Evolutionary conservation across 2,329 filamentous ascomycete genomes (phyloP), one percentile per base, ranked within the genome.

Genomic region (Reticulascus tulasneorum): DNA sequence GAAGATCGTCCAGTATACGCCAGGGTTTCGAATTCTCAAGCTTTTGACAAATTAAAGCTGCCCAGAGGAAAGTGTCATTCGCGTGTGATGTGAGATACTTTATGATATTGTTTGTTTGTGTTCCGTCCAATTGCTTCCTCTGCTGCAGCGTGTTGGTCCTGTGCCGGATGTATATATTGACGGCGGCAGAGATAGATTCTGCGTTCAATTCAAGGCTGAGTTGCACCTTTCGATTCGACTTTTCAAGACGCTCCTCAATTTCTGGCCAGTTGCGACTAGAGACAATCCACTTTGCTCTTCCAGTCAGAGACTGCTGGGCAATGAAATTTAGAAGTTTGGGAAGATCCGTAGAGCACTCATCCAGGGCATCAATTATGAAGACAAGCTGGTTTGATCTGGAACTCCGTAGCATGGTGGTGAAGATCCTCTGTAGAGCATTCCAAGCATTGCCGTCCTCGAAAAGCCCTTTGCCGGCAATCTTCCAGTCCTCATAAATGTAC

Each of bases 241-340:
- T n/a, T n/a, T n/a, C n/a, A n/a, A n/a, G n/a, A n/a, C n/a, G 7
- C 29, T 56, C 41, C 36, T 67, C 49, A 30, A 72, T 67, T 4
- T 51, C 41, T 0, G 37, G 44, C 49, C 40, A 51, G 23, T 69
- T 67, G 6, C 67, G 66, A 35, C 67, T 71, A 0, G 63, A 64
- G 0, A 67, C 38, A 20, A 73, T 40, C 63, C 63, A 72, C 44
- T 67, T 72, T 4, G 59, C 47, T 4, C 41, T 38, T 19, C 47
- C 52, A 2, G 29, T 42, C 15, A 19, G 15, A 28, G 28, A 40
- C 23, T n/a, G 9, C n/a, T 35, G n/a, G 6, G 13, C 7, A 32
- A 69, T 56, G 13, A 66, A 44, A 1, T 56, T 31, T 13, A 71
- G 46, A 9, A 71, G 58, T 23, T 53, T 29, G 3, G 27, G 9